Evolutionary conservation across 2,329 filamentous ascomycete species (phyloP).

Genomic region (Colletotrichum destructivum): DNA sequence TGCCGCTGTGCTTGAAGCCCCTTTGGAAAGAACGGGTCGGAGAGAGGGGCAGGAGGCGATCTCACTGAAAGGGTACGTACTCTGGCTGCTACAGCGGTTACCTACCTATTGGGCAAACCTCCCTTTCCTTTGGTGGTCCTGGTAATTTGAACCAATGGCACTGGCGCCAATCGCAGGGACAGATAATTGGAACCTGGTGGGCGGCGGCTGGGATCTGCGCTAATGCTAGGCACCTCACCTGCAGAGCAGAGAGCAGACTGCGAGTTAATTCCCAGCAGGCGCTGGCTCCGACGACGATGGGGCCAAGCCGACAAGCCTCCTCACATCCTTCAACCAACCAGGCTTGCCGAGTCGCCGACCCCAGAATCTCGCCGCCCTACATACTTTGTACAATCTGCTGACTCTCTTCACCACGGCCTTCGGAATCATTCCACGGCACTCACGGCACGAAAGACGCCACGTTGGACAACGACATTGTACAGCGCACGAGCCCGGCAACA

Average conservation of each 20-base stretch:
- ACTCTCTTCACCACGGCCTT: slow-evolving; percentile 19
- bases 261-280: slow-evolving; percentile 8
- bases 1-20: background rate
- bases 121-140: background rate
- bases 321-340: background rate
- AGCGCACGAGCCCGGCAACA: slow-evolving; percentile 8
- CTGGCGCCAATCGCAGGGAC: no score
- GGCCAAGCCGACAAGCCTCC: background rate
- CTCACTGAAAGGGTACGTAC: slow-evolving; percentile 11
- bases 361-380: slow-evolving; percentile 16
- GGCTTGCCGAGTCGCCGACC: background rate
- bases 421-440: slow-evolving; percentile 19
- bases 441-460: slow-evolving; percentile 2
- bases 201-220: slow-evolving; percentile 39
- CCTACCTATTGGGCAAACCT: background rate
- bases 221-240: slow-evolving; percentile 31
- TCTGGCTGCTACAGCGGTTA: background rate
- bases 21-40: slow-evolving; percentile 9
- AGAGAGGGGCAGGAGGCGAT: slow-evolving; percentile 21
- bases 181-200: background rate
- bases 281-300: slow-evolving; percentile 28
- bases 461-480: no score
- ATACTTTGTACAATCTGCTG: background rate
- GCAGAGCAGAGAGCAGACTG: background rate
- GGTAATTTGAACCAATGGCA: slow-evolving; percentile 8